Evolutionary conservation across 2,329 filamentous ascomycete genomes (phyloP).

Genomic region (Colletotrichum noveboracense): DNA sequence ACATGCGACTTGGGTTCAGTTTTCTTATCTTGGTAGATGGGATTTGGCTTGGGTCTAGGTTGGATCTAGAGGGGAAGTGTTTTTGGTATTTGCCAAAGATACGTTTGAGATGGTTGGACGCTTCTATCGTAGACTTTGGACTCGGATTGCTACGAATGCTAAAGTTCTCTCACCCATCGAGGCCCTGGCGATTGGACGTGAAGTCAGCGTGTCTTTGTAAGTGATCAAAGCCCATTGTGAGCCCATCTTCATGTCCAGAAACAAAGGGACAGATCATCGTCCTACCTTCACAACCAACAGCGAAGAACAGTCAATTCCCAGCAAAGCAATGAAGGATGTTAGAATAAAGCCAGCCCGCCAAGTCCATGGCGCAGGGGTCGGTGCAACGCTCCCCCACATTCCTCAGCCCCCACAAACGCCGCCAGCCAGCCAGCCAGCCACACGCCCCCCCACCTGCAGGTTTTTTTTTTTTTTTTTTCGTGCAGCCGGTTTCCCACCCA

Average conservation of each 20-base stretch:
- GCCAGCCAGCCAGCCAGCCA: background rate
- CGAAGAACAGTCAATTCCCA: rapidly evolving
- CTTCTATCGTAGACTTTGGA: background rate
- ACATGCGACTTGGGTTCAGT: background rate
- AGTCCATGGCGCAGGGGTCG: background rate
- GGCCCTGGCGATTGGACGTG: rapidly evolving
- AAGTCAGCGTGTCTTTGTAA: background rate
- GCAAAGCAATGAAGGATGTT: background rate
- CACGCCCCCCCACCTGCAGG: background rate
- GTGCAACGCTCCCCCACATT: background rate
- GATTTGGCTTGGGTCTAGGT: background rate
- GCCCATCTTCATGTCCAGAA: background rate
- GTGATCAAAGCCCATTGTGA: no score
- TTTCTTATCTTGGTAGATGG: background rate
- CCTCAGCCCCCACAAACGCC: background rate
- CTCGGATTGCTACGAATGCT: background rate
- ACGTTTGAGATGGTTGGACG: background rate
- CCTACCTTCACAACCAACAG: background rate
- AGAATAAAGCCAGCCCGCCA: background rate
- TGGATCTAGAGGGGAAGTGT: background rate
- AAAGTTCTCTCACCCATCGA: background rate
- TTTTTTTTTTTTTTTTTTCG: background rate
- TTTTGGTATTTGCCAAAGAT: background rate
- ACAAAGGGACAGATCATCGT: background rate
- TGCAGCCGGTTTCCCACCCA: rapidly evolving